These are phyloP conservation scores for Zygosaccharomyces lentus DNA, from an alignment of 805 yeast species.

Conservation along the genomic window DNA sequence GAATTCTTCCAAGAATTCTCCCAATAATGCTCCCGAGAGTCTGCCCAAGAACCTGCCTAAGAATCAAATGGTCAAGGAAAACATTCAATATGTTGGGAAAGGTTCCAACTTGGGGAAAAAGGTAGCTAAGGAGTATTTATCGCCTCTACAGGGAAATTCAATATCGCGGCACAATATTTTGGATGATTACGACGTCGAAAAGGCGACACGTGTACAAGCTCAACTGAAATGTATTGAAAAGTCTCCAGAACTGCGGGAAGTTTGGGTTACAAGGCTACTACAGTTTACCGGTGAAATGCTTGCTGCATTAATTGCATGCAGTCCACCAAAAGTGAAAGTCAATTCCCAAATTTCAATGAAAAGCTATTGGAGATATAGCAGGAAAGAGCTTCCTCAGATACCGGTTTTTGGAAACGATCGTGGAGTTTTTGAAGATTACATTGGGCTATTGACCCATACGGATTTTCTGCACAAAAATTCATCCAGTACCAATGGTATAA, in stretches of 20 bases:
- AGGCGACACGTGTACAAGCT: conserved; percentile 13
- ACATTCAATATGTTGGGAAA: conserved; percentile 25
- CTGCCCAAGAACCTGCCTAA: not conserved
- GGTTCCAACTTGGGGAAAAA: conserved; percentile 32
- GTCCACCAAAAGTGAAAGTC: conserved; percentile 13
- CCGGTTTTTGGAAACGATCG: conserved; percentile 33
- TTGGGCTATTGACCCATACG: conserved; percentile 38
- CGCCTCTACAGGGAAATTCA: conserved; percentile 25
- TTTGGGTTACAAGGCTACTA: conserved; percentile 14
- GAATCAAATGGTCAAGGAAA: conserved; percentile 8
- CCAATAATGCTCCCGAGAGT: not conserved
- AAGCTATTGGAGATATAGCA: conserved; percentile 20
- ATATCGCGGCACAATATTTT: conserved; percentile 27
- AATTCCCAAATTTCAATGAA: conserved; percentile 16
- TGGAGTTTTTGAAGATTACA: conserved; percentile 30
- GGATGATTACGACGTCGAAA: conserved; percentile 20
- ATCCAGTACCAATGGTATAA: conserved; percentile 37
- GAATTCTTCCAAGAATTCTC: not conserved
- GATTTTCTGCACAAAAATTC: conserved; percentile 36
- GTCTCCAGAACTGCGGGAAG: conserved; percentile 9
- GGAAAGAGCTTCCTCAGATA: conserved; percentile 36
- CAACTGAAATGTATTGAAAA: conserved; percentile 9
- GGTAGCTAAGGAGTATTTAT: conserved; percentile 27
- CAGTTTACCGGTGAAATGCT: conserved; percentile 18
- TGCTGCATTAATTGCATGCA: conserved; percentile 14